Evolutionary conservation across 768 basidiomycete genomes (phyloP).

Genomic region (Multifurca ochricompacta): DNA sequence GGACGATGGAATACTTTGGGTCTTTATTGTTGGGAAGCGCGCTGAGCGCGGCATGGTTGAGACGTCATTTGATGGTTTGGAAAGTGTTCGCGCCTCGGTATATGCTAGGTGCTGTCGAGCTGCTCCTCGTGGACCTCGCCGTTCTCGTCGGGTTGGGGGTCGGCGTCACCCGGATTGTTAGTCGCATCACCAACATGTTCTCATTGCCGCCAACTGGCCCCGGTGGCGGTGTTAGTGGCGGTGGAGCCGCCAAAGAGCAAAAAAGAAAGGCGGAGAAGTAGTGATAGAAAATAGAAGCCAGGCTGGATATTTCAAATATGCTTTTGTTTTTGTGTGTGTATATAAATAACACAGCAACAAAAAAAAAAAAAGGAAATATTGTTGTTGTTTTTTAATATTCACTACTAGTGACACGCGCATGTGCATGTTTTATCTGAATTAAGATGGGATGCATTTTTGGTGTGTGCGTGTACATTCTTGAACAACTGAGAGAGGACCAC

Average conservation of each 20-base stretch:
- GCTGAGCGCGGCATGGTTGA: slow-evolving; percentile 60
- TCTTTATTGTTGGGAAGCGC: slow-evolving; percentile 61
- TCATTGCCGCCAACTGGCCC: not conserved
- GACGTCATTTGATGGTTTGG: slow-evolving; percentile 96
- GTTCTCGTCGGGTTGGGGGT: slow-evolving; percentile 55
- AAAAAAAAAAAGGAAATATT: no score
- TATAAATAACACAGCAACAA: no score
- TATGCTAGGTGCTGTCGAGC: slow-evolving; percentile 62
- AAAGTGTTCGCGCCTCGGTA: slow-evolving; percentile 97
- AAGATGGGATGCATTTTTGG: no score
- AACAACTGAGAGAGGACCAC: no score
- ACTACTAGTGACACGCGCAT: no score
- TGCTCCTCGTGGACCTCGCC: slow-evolving; percentile 66
- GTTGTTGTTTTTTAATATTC: no score
- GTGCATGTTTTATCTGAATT: no score
- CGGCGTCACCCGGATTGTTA: slow-evolving; percentile 42
- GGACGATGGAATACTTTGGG: slow-evolving; percentile 63
- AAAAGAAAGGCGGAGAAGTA: not conserved
- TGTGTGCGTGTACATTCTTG: no score
- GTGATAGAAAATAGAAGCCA: no score
- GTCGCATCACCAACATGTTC: slow-evolving; percentile 25
- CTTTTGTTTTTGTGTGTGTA: no score
- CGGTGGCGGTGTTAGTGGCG: not conserved
- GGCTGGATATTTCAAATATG: no score
- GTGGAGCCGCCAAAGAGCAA: not conserved